Conservation (phyloP, 257 asterid genomes). For the Henckelia pumila region DNA sequence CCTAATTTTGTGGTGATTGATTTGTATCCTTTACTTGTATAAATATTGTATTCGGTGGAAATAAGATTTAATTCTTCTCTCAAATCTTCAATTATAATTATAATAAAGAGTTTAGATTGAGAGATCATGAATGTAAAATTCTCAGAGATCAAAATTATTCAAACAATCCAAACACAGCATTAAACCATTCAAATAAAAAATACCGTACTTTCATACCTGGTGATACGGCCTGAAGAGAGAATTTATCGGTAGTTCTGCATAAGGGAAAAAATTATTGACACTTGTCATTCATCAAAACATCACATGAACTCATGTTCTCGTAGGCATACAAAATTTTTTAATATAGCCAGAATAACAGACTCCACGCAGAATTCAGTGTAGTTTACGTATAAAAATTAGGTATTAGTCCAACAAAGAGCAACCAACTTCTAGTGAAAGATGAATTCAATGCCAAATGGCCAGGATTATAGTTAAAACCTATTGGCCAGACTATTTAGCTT, state of each 20-base stretch:
- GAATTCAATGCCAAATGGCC: neutral
- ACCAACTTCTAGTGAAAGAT: neutral
- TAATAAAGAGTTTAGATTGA: neutral
- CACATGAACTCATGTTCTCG: no score
- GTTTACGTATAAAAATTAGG: neutral
- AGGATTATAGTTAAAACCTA: neutral
- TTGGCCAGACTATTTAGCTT: no score
- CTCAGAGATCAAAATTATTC: neutral
- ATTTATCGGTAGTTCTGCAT: slow-evolving; percentile 1
- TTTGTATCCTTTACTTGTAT: no score
- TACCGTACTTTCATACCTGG: neutral
- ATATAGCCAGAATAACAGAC: neutral
- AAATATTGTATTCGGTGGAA: no score
- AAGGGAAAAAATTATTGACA: neutral
- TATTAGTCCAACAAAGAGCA: neutral
- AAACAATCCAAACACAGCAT: neutral
- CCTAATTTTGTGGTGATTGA: no score
- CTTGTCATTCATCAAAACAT: neutral
- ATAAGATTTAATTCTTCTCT: no score
- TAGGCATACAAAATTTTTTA: no score
- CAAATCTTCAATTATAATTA: neutral
- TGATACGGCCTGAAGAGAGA: neutral
- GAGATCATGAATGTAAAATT: neutral
- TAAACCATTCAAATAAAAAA: neutral
- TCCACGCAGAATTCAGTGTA: neutral